A percentile compares a stretch with the other conserved stretches of the same genome.
Conservation (phyloP, 352 stramenopile genomes). For the Halophytophthora polymorphica region DNA sequence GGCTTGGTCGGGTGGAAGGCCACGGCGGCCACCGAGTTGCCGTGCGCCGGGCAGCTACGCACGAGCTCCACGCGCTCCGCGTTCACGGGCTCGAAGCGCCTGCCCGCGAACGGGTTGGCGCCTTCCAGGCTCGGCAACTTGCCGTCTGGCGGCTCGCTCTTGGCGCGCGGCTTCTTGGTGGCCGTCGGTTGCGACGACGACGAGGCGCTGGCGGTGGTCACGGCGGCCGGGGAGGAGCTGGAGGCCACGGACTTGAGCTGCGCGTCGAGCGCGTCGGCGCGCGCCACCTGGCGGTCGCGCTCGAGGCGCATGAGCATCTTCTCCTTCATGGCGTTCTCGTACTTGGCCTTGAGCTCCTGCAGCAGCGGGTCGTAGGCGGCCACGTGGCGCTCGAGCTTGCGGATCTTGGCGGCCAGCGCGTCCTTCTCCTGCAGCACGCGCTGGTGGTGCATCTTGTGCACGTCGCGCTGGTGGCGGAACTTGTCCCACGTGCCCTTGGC, state of each 20-base stretch:
- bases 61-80: slow-evolving; percentile 70
- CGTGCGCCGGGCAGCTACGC: slow-evolving; percentile 90
- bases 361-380: slow-evolving; percentile 91
- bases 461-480: slow-evolving; percentile 93
- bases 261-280: slow-evolving; percentile 84
- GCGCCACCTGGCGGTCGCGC: slow-evolving; percentile 87
- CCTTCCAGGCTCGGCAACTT: slow-evolving; percentile 65
- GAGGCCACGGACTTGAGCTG: slow-evolving; percentile 65
- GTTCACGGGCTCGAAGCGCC: slow-evolving; percentile 65
- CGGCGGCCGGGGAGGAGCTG: slow-evolving; percentile 8
- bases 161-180: slow-evolving; percentile 42
- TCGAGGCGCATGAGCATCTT: slow-evolving; percentile 97
- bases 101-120: slow-evolving; percentile 71
- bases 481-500: slow-evolving; percentile 94
- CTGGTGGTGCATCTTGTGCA: slow-evolving; percentile 96
- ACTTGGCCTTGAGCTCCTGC: slow-evolving; percentile 91
- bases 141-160: slow-evolving; percentile 33
- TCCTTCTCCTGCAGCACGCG: slow-evolving; percentile 95
- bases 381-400: slow-evolving; percentile 90
- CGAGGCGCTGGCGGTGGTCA: slow-evolving; percentile 4
- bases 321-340: slow-evolving; percentile 95
- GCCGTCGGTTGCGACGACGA: slow-evolving; percentile 19
- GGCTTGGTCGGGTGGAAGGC: slow-evolving; percentile 93
- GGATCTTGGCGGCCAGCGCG: slow-evolving; percentile 89
- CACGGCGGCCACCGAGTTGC: slow-evolving; percentile 86